Percentiles rank a stretch among this genome's conserved stretches.
These are phyloP conservation scores for Hypoxylon sp. DNA, from an alignment of 2,329 filamentous ascomycete species.

Conservation along the genomic window DNA sequence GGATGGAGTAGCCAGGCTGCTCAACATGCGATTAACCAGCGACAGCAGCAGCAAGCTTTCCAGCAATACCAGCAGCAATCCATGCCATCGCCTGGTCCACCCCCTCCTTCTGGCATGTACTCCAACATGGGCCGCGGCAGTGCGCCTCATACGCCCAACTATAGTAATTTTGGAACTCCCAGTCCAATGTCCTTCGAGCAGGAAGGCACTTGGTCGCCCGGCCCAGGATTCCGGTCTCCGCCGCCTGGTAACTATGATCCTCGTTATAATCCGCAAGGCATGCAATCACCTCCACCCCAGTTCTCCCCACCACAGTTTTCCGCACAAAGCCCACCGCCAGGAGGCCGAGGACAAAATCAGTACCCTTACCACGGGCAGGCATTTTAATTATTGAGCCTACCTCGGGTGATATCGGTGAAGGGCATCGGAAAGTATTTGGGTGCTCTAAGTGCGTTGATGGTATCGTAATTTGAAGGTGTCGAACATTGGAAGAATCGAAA, in stretches of 20 bases:
- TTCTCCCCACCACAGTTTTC: conserved; percentile 41
- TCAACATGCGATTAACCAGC: conserved; percentile 79
- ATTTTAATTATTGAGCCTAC: conserved; percentile 45
- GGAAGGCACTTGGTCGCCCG: conserved; percentile 55
- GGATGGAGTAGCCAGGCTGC: conserved; percentile 79
- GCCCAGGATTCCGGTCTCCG: conserved; percentile 48
- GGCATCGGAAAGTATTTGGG: not conserved
- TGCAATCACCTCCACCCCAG: conserved; percentile 45
- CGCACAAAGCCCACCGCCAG: conserved; percentile 46
- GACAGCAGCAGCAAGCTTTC: conserved; percentile 69
- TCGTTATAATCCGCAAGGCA: conserved; percentile 49
- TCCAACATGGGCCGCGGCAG: conserved; percentile 51
- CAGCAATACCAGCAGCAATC: conserved; percentile 56
- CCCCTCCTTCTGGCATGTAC: conserved; percentile 54
- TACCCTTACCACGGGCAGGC: conserved; percentile 53
- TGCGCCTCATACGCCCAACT: conserved; percentile 49
- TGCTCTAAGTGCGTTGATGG: conserved; percentile 4
- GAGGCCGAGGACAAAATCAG: conserved; percentile 34
- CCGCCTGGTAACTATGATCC: conserved; percentile 51
- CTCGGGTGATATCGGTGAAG: not conserved
- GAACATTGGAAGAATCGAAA: not conserved
- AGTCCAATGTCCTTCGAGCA: conserved; percentile 53
- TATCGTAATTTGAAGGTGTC: conserved; percentile 8
- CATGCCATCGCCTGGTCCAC: conserved; percentile 45
- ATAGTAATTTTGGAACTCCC: conserved; percentile 46